phyloP scores from a whole-genome alignment of 73 alveolate genomes.

The Loxodes magnus region DNA sequence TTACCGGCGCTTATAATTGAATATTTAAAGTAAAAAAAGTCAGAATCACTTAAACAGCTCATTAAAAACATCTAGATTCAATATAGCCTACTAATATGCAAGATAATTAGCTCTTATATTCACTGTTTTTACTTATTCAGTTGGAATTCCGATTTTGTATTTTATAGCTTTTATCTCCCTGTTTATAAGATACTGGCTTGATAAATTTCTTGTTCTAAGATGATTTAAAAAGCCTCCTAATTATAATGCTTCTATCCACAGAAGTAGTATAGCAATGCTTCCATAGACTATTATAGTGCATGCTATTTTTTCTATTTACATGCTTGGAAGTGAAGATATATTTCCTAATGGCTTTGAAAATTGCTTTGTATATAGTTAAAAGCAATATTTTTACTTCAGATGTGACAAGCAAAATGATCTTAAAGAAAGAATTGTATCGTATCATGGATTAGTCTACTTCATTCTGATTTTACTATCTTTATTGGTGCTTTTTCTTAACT shows the following conservation, averaged over 20 bases:
- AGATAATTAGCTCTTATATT: conserved; percentile 19
- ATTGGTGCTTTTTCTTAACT: neutral
- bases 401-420: neutral
- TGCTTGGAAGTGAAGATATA: conserved; percentile 15
- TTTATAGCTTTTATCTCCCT: conserved; percentile 1
- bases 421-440: neutral
- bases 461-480: neutral
- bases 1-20: no score
- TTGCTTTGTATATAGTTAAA: neutral
- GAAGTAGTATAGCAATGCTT: conserved; percentile 3
- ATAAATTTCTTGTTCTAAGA: conserved; percentile 26
- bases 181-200: conserved; percentile 43
- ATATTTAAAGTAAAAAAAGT: no score
- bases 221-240: conserved; percentile 26
- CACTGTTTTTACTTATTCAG: conserved; percentile 24
- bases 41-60: no score
- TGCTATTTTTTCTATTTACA: conserved; percentile 29
- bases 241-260: conserved; percentile 15
- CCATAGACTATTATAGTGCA: conserved; percentile 25
- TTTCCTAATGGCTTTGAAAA: conserved; percentile 6
- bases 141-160: conserved; percentile 52
- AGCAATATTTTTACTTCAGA: neutral
- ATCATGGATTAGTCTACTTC: neutral
- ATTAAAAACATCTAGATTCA: no score
- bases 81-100: no score